Percentiles rank a stretch among this genome's conserved stretches.
These are phyloP conservation scores for Rhynchospora tenuis DNA, from an alignment of 176 grass and related monocot species.

Conservation along the genomic window DNA sequence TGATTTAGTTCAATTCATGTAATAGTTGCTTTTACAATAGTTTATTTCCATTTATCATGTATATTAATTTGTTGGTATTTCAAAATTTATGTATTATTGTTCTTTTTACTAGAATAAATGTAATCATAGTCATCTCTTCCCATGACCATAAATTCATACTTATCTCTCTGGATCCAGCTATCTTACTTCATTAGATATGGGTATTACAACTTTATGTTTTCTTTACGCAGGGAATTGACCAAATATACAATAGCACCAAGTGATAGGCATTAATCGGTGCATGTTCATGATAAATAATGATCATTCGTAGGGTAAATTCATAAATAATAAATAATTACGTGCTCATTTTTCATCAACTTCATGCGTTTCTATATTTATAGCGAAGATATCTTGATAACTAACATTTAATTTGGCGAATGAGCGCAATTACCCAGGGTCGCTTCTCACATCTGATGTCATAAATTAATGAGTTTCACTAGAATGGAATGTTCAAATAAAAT, in stretches of 20 bases:
- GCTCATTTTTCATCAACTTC: neutral
- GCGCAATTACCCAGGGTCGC: too few relatives aligned
- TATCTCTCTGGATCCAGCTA: neutral
- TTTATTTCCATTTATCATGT: neutral
- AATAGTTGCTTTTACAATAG: neutral
- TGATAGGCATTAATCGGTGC: neutral
- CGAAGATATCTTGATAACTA: neutral
- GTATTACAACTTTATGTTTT: neutral
- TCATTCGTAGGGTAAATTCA: neutral
- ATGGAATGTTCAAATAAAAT: neutral
- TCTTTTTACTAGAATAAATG: neutral
- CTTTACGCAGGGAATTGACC: constrained; percentile 5
- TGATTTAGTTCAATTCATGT: constrained; percentile 2
- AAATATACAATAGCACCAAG: neutral
- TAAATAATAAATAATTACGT: neutral
- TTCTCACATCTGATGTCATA: neutral
- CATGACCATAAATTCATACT: neutral
- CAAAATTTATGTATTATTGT: neutral
- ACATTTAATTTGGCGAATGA: neutral
- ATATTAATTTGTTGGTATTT: neutral
- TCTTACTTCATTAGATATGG: neutral
- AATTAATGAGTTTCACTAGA: neutral
- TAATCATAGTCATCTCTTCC: neutral
- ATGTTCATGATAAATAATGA: neutral
- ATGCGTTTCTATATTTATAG: neutral